phyloP scores from a whole-genome alignment of 2,329 filamentous ascomycete genomes.

The Parascedosporium putredinis region DNA sequence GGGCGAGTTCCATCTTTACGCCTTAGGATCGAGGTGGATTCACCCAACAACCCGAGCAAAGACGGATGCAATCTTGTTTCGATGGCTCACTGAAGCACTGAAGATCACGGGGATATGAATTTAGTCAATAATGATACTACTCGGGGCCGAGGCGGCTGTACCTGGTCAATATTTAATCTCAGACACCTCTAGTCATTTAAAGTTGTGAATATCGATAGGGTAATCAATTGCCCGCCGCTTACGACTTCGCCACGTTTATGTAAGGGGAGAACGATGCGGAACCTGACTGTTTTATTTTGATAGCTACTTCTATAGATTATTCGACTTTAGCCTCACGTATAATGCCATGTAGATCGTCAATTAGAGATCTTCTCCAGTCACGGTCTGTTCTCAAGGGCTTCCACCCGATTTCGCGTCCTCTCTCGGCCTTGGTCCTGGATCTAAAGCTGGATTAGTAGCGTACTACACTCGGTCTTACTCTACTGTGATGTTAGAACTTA shows the following conservation, averaged over 20 bases:
- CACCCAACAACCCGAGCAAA: background rate
- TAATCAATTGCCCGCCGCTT: too few species aligned
- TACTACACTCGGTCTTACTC: background rate
- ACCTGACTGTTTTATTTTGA: too few species aligned
- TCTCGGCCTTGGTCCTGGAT: conserved; percentile 12
- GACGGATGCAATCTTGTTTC: background rate
- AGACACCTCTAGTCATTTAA: too few species aligned
- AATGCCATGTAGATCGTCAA: background rate
- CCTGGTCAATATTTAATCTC: too few species aligned
- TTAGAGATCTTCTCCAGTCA: conserved; percentile 9
- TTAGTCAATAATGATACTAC: background rate
- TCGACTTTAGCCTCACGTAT: background rate
- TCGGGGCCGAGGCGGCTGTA: too few species aligned
- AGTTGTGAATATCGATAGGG: too few species aligned
- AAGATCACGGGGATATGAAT: background rate
- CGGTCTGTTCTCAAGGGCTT: conserved; percentile 17
- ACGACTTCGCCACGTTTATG: too few species aligned
- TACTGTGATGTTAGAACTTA: background rate
- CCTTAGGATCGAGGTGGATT: background rate
- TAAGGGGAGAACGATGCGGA: too few species aligned
- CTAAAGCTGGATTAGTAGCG: background rate
- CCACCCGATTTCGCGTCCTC: conserved; percentile 18
- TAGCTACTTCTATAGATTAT: too few species aligned
- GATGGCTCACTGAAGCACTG: background rate
- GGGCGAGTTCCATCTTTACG: conserved; percentile 1